Conservation (phyloP, 805 yeast species). For the Cyberlindnera americana region DNA sequence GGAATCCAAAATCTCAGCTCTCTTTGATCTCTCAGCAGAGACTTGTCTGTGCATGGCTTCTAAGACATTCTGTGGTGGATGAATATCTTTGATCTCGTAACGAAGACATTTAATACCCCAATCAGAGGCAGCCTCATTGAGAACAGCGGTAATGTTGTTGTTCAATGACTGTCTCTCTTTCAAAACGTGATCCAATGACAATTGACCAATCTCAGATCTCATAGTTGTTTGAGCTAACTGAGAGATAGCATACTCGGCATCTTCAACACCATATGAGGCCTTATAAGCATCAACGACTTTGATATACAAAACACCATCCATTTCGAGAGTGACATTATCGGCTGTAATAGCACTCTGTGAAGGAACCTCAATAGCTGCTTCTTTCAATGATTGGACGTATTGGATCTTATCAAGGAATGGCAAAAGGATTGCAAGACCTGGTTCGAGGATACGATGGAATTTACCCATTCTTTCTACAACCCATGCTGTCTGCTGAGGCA, state of each 20-base stretch:
- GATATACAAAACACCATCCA: conserved; percentile 81
- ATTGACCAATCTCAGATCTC: conserved; percentile 85
- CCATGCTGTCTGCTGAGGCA: conserved; percentile 91
- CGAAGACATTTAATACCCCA: conserved; percentile 87
- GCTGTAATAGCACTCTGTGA: conserved; percentile 81
- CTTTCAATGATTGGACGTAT: conserved; percentile 80
- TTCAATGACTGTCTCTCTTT: conserved; percentile 73
- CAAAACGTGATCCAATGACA: conserved; percentile 74
- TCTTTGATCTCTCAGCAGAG: conserved; percentile 78
- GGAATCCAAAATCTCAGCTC: conserved; percentile 83
- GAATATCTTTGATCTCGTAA: conserved; percentile 84
- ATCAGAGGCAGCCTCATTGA: conserved; percentile 78
- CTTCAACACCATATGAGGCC: conserved; percentile 86
- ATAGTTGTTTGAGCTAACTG: conserved; percentile 89
- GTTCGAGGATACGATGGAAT: conserved; percentile 62
- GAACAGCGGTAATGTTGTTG: conserved; percentile 67
- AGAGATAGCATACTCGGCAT: conserved; percentile 78
- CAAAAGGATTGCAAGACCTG: conserved; percentile 70
- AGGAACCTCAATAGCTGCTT: conserved; percentile 81
- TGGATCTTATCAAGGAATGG: conserved; percentile 75
- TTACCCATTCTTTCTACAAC: conserved; percentile 90
- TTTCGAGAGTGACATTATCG: conserved; percentile 78
- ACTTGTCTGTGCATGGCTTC: conserved; percentile 93
- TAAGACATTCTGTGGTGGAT: conserved; percentile 80
- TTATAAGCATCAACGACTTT: conserved; percentile 77